Evolutionary conservation across 2,329 filamentous ascomycete genomes (phyloP).

Genomic region (Xylariaceae sp.): DNA sequence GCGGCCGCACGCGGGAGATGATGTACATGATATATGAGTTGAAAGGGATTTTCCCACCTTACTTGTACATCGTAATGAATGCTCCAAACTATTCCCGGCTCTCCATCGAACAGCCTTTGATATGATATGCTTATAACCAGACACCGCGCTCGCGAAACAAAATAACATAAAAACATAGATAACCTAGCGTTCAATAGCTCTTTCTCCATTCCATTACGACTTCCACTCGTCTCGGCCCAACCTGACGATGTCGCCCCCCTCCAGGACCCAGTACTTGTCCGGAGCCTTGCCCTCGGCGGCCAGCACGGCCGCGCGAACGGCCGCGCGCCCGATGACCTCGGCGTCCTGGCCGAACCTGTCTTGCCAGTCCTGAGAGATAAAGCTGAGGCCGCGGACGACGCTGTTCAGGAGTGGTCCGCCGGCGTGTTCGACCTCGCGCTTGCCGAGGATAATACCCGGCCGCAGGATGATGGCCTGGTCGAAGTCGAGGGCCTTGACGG

Average conservation of each 20-base stretch:
- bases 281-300: constrained; percentile 62
- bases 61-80: too few species aligned
- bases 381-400: constrained; percentile 59
- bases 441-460: constrained; percentile 76
- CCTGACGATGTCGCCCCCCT: constrained; percentile 64
- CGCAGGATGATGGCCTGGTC: constrained; percentile 74
- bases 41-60: too few species aligned
- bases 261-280: constrained; percentile 63
- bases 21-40: too few species aligned
- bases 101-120: too few species aligned
- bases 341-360: constrained; percentile 75
- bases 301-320: constrained; percentile 61
- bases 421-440: constrained; percentile 63
- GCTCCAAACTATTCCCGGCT: too few species aligned
- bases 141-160: not conserved
- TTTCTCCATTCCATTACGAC: constrained; percentile 9
- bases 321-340: constrained; percentile 70
- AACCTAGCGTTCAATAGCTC: too few species aligned
- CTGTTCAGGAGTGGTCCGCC: constrained; percentile 60
- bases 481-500: constrained; percentile 71
- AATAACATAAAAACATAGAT: not conserved
- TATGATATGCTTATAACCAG: not conserved
- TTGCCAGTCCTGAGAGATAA: constrained; percentile 56
- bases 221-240: constrained; percentile 65
- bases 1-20: not conserved